Evolutionary conservation across 192 early-diverging fungal genomes (phyloP).

Genomic region (Radiomyces spectabilis): DNA sequence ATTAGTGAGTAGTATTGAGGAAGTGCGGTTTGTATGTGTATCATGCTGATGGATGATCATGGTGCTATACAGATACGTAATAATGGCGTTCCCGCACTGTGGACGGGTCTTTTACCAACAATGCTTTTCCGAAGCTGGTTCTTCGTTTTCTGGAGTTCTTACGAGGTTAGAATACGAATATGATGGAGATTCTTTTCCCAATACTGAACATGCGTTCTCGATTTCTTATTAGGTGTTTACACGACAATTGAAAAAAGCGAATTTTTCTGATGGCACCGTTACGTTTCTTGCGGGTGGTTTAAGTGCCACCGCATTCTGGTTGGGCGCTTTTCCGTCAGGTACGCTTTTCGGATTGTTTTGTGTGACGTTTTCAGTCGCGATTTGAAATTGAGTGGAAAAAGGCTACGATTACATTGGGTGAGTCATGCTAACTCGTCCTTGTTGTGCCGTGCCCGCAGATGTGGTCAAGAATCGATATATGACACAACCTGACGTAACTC

Average conservation of each 20-base stretch:
- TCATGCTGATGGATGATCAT: not conserved
- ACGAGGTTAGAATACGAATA: conserved; percentile 35
- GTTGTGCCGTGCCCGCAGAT: conserved; percentile 34
- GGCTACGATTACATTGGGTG: too few relatives aligned
- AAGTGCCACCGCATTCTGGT: conserved; percentile 89
- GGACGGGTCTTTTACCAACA: conserved; percentile 79
- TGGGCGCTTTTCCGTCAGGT: conserved; percentile 34
- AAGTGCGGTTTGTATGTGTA: too few relatives aligned
- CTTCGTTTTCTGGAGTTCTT: conserved; percentile 69
- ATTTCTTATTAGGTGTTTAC: conserved; percentile 46
- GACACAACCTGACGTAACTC: conserved; percentile 76
- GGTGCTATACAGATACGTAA: conserved; percentile 40
- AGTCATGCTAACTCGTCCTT: too few relatives aligned
- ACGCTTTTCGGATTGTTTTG: too few relatives aligned
- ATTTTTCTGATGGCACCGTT: conserved; percentile 49
- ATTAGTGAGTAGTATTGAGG: conserved; percentile 35
- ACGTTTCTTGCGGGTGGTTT: conserved; percentile 77
- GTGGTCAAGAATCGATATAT: conserved; percentile 91
- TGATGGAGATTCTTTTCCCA: not conserved
- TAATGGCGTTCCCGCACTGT: conserved; percentile 76
- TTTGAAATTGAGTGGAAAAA: too few relatives aligned
- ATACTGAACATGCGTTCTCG: not conserved
- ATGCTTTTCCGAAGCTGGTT: conserved; percentile 79
- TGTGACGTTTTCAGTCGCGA: too few relatives aligned
- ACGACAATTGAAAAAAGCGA: conserved; percentile 33